Conservation (phyloP, 495 filamentous ascomycete genomes). For the Cairneyella variabilis region DNA sequence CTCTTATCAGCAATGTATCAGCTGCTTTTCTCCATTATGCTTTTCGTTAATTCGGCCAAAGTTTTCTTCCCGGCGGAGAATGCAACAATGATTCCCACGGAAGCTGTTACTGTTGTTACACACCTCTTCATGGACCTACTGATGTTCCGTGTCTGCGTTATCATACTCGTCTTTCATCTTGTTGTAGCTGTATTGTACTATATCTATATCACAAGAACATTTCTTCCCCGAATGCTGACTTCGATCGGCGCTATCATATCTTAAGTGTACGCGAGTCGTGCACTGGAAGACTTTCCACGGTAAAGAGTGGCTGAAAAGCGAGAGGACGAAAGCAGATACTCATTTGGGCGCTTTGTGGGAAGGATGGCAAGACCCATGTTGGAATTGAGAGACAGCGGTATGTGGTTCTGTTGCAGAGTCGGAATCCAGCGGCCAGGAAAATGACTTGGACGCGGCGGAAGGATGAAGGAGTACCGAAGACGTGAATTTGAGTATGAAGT, state of each 20-base stretch:
- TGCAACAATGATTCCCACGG: not conserved
- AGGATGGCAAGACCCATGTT: conserved; percentile 37
- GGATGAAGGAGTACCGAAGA: not conserved
- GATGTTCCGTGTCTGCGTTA: conserved; percentile 31
- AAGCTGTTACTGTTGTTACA: conserved; percentile 7
- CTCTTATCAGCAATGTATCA: conserved; percentile 25
- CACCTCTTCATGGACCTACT: conserved; percentile 35
- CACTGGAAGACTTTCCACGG: conserved; percentile 17
- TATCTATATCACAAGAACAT: conserved; percentile 22
- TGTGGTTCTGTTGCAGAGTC: conserved; percentile 27
- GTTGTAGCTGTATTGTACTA: conserved; percentile 34
- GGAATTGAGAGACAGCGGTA: conserved; percentile 39
- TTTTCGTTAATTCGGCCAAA: conserved; percentile 28
- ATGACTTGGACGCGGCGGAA: not conserved
- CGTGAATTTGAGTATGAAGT: conserved; percentile 14
- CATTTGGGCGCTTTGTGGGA: conserved; percentile 39
- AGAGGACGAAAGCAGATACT: conserved; percentile 25
- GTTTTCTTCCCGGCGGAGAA: conserved; percentile 21
- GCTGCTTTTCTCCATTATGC: conserved; percentile 33
- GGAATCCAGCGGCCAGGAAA: conserved; percentile 15
- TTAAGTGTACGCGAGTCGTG: conserved; percentile 26
- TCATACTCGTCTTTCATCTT: conserved; percentile 31
- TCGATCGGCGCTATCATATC: conserved; percentile 36
- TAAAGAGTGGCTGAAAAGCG: not conserved
- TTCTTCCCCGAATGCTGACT: conserved; percentile 37